Conservation (phyloP, 805 yeast genomes). For the Saccharomycopsis sp. region DNA sequence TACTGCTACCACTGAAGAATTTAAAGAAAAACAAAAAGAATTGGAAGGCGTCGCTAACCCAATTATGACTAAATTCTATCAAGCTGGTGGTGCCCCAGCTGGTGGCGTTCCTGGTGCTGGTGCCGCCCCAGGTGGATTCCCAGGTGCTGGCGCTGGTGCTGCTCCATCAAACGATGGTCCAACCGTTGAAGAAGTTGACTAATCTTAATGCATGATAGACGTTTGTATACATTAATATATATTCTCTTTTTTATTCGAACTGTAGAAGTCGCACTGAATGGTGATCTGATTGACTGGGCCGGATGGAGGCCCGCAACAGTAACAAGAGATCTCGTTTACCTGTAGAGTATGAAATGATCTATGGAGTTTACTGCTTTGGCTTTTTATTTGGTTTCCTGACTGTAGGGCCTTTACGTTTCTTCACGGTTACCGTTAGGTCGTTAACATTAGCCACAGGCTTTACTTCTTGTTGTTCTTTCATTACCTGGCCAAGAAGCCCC, state of each 20-base stretch:
- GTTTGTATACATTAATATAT: not conserved
- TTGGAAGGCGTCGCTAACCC: constrained; percentile 94
- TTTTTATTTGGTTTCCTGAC: constrained; percentile 15
- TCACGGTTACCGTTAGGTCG: constrained; percentile 57
- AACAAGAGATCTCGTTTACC: no score
- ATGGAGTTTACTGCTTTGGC: constrained; percentile 6
- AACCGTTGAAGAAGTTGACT: constrained; percentile 79
- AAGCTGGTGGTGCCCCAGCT: constrained; percentile 74
- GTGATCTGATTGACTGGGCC: no score
- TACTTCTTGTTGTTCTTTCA: constrained; percentile 23
- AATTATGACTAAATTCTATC: constrained; percentile 95
- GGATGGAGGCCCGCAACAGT: no score
- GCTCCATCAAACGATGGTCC: constrained; percentile 50
- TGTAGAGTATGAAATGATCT: no score
- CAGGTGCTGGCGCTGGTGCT: constrained; percentile 48
- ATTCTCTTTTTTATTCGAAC: no score
- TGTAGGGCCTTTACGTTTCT: constrained; percentile 32
- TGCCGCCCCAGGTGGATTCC: constrained; percentile 54
- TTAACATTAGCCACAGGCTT: constrained; percentile 33
- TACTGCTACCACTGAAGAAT: constrained; percentile 91
- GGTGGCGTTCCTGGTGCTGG: constrained; percentile 28
- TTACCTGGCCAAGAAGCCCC: constrained; percentile 48
- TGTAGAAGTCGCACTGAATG: no score
- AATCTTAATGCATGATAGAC: constrained; percentile 22
- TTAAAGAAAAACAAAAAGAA: constrained; percentile 89